Conservation (phyloP, 768 basidiomycete species). For the Gymnopilus junonius region DNA sequence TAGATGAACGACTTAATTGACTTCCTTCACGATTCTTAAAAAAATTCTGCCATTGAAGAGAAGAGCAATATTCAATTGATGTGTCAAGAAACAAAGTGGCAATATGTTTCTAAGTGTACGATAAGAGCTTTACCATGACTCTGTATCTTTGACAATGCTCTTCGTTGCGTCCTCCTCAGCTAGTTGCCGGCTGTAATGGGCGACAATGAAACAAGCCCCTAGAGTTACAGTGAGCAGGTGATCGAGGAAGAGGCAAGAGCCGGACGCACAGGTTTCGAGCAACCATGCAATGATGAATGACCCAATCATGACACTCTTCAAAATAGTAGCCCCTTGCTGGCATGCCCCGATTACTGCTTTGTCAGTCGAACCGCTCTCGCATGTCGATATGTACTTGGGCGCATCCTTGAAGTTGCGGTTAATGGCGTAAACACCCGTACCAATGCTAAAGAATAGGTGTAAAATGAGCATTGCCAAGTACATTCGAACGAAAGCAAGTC, state of each 20-base stretch:
- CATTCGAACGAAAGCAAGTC: constrained; percentile 43
- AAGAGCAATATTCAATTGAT: background rate
- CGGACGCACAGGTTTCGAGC: constrained; percentile 49
- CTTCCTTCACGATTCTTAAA: too few relatives aligned
- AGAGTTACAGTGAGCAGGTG: background rate
- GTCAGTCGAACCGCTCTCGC: constrained; percentile 37
- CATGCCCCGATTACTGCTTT: constrained; percentile 37
- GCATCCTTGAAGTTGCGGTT: constrained; percentile 47
- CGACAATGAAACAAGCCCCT: constrained; percentile 55
- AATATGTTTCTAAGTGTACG: background rate
- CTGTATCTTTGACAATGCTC: constrained; percentile 46
- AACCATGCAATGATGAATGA: constrained; percentile 50
- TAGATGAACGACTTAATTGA: too few relatives aligned
- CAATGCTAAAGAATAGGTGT: constrained; percentile 50
- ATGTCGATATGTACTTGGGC: constrained; percentile 40
- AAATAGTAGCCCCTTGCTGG: constrained; percentile 39
- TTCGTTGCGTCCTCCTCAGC: constrained; percentile 45
- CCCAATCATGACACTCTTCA: constrained; percentile 46
- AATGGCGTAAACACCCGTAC: constrained; percentile 46
- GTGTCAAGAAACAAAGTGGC: background rate
- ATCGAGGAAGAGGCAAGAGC: background rate
- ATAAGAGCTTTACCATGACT: constrained; percentile 42
- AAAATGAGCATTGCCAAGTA: constrained; percentile 46
- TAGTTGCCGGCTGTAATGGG: constrained; percentile 47
- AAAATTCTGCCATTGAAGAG: background rate